Percentiles rank a stretch among this genome's conserved stretches.
phyloP scores from a whole-genome alignment of 2,329 filamentous ascomycete genomes.

The Chrysoporthe deuterocubensis region DNA sequence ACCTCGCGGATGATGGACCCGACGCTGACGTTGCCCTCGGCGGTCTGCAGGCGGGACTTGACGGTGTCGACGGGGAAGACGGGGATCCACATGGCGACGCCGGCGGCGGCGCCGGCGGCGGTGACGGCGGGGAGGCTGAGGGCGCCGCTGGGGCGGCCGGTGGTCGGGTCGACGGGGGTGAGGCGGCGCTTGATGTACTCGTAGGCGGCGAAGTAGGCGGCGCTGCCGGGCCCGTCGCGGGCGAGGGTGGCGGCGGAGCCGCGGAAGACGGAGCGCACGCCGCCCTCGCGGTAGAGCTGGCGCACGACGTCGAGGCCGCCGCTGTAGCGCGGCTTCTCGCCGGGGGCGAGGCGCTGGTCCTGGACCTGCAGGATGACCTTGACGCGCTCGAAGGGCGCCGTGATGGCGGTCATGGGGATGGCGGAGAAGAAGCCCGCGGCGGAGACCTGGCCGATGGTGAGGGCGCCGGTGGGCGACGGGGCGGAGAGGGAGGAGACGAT shows the following conservation, averaged over 20 bases:
- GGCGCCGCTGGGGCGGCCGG: constrained; percentile 74
- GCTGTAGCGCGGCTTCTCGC: constrained; percentile 89
- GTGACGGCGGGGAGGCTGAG: constrained; percentile 83
- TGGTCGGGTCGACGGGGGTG: constrained; percentile 77
- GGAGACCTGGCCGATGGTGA: constrained; percentile 85
- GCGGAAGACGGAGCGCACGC: constrained; percentile 88
- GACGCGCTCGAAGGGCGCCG: constrained; percentile 97
- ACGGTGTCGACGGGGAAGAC: constrained; percentile 98
- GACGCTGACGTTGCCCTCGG: constrained; percentile 82
- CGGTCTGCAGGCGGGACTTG: constrained; percentile 91
- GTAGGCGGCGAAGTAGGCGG: constrained; percentile 97
- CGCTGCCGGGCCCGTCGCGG: constrained; percentile 88
- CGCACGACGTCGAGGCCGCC: constrained; percentile 89
- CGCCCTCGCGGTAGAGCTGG: constrained; percentile 90
- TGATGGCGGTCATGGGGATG: constrained; percentile 96
- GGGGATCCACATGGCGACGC: constrained; percentile 98
- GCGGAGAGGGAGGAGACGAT: constrained; percentile 73
- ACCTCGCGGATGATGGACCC: constrained; percentile 78
- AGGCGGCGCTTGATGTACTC: constrained; percentile 90
- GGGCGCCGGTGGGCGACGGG: constrained; percentile 68
- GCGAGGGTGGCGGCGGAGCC: constrained; percentile 90
- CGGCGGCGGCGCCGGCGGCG: constrained; percentile 84
- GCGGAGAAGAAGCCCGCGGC: constrained; percentile 97
- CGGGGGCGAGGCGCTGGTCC: constrained; percentile 81
- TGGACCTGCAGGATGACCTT: constrained; percentile 99